A percentile compares a stretch with the other conserved stretches of the same genome.
phyloP scores from a whole-genome alignment of 2,329 filamentous ascomycete genomes.

The Laburnicola sp. region DNA sequence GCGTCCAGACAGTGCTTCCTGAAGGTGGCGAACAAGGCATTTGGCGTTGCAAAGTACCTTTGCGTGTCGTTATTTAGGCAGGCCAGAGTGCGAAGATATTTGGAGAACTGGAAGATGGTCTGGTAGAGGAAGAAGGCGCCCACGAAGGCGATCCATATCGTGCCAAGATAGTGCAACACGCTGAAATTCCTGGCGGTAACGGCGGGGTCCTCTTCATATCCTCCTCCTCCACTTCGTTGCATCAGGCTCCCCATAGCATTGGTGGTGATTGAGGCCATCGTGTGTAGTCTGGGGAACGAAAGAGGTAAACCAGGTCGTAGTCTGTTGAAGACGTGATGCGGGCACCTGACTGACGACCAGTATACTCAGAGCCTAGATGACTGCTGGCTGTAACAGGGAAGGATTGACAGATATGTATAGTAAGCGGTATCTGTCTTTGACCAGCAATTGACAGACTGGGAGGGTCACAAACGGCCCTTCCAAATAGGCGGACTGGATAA shows the following conservation, averaged over 20 bases:
- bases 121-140: constrained; percentile 69
- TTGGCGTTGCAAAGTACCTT: constrained; percentile 72
- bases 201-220: constrained; percentile 31
- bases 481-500: constrained; percentile 19
- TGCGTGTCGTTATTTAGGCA: constrained; percentile 80
- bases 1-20: constrained; percentile 53
- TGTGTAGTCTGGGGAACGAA: constrained; percentile 15
- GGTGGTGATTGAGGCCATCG: constrained; percentile 27
- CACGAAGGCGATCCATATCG: constrained; percentile 63
- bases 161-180: constrained; percentile 43
- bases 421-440: constrained; percentile 42
- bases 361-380: constrained; percentile 1
- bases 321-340: neutral
- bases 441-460: constrained; percentile 44
- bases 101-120: constrained; percentile 61
- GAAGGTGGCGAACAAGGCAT: constrained; percentile 51
- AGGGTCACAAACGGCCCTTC: constrained; percentile 20
- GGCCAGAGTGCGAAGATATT: constrained; percentile 72
- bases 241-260: constrained; percentile 9
- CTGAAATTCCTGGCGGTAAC: constrained; percentile 39
- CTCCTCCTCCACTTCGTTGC: constrained; percentile 20
- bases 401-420: constrained; percentile 33
- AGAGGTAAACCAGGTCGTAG: constrained; percentile 13
- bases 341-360: constrained; percentile 1
- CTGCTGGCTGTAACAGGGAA: constrained; percentile 25